Percentiles rank a stretch among this genome's conserved stretches.
These are phyloP conservation scores for Camellia granthamiana DNA, from an alignment of 148 eudicot genomes.

Conservation along the genomic window DNA sequence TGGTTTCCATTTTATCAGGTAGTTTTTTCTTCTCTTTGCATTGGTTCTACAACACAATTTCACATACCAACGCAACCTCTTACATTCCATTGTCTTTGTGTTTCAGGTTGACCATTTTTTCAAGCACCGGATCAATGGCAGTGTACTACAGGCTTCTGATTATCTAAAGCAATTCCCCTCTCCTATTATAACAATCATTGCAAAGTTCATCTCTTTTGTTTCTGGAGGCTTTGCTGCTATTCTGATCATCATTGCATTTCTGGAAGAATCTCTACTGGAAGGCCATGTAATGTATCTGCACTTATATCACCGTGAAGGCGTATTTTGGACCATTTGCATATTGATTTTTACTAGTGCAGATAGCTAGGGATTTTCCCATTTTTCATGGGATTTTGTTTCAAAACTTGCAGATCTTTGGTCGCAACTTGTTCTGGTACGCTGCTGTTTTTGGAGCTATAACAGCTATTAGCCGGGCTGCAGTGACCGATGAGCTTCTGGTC, in stretches of 20 bases:
- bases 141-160: conserved; percentile 73
- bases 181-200: conserved; percentile 72
- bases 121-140: conserved; percentile 81
- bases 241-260: conserved; percentile 81
- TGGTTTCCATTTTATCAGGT: not conserved
- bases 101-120: conserved; percentile 92
- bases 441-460: conserved; percentile 96
- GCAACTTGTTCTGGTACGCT: conserved; percentile 95
- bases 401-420: conserved; percentile 79
- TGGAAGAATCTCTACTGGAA: conserved; percentile 94
- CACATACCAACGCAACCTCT: not conserved
- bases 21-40: not conserved
- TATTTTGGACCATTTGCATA: conserved; percentile 5
- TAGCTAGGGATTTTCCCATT: not conserved
- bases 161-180: conserved; percentile 94
- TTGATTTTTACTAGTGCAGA: not conserved
- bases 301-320: not conserved
- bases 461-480: conserved; percentile 82
- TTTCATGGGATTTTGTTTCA: conserved; percentile 7
- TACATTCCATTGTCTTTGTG: conserved; percentile 8
- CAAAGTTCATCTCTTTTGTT: conserved; percentile 88
- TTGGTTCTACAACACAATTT: not conserved
- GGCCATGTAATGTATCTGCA: conserved; percentile 78
- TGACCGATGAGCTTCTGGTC: conserved; percentile 72
- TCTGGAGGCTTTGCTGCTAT: conserved; percentile 96